Evolutionary conservation across 345 rosid species (phyloP), one percentile per base, ranked within the genome.

Genomic region (Citrus australasica): DNA sequence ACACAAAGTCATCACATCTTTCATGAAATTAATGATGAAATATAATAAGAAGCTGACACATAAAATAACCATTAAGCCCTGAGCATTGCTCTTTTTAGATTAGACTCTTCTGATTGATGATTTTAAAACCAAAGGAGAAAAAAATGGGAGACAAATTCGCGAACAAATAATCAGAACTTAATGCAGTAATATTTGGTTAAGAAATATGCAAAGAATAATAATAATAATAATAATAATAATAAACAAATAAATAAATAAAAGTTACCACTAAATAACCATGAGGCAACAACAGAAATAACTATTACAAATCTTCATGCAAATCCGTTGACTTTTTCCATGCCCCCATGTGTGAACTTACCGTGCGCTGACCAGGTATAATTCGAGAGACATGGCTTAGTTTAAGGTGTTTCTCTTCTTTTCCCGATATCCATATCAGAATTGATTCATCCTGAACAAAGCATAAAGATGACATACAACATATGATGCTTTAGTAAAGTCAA

Each of bases 311-410:
- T 19, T 16, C 22, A 53, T 7, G 2, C 73, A 69, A 48, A 56
- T 69, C 56, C 40, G 10, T 73, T 33, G 30, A 22, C n/a, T 25
- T 55, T 53, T 56, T 32, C 55, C 40, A 38, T 60, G 25, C 55
- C 33, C 65, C 62, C 33, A 61, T 16, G 30, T 40, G 82, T 59
- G 75, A 35, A 84, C 93, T 88, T 87, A 92, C 97, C 59, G 94
- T 92, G 75, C 97, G 91, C 75, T 92, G 97, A 69, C 94, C 94
- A 75, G 97, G 89, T 71, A 90, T 85, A 67, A 92, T 91, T 87
- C 87, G 88, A 73, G 94, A 79, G 67, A 92, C 91, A 38, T 91
- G 92, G 79, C 87, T 91, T 77, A 92, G 89, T 72, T 81, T 89
- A 69, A 92, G 92, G 85, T 79, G 82, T 79, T 92, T 92, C 82